These are phyloP conservation scores for Fomitiporia mediterranea DNA, from an alignment of 1,284 basidiomycete genomes.

Conservation along the genomic window DNA sequence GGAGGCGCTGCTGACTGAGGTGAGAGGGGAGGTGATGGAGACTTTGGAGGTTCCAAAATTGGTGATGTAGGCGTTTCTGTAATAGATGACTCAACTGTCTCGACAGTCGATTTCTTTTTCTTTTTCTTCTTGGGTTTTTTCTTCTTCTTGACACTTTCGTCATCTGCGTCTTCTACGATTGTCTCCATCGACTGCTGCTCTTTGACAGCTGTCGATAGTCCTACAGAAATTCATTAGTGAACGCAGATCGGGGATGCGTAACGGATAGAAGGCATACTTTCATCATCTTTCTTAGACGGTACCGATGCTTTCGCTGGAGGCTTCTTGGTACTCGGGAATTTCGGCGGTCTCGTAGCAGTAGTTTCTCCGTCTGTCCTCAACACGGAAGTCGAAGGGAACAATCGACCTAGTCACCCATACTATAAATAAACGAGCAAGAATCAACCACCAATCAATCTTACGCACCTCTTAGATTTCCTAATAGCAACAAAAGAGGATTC, in stretches of 20 bases:
- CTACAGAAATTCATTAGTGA: not conserved
- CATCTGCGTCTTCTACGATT: slow-evolving; percentile 65
- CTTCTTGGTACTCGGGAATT: slow-evolving; percentile 25
- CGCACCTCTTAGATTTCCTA: slow-evolving; percentile 65
- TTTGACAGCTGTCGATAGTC: not conserved
- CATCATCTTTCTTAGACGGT: too few species aligned
- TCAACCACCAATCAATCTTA: slow-evolving; percentile 2
- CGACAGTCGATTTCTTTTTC: slow-evolving; percentile 42
- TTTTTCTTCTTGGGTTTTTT: slow-evolving; percentile 53
- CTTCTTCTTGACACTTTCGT: slow-evolving; percentile 45
- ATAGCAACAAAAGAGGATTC: slow-evolving; percentile 69
- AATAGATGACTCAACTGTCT: slow-evolving; percentile 15
- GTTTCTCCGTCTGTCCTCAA: slow-evolving; percentile 38
- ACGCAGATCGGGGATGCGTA: too few species aligned
- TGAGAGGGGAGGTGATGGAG: slow-evolving; percentile 10
- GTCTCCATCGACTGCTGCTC: slow-evolving; percentile 36
- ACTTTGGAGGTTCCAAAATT: slow-evolving; percentile 23
- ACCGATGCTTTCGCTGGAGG: slow-evolving; percentile 15
- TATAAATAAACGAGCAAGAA: too few species aligned
- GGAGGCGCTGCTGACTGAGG: slow-evolving; percentile 14
- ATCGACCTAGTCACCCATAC: slow-evolving; percentile 46
- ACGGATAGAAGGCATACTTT: too few species aligned
- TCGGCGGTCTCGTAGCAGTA: slow-evolving; percentile 24
- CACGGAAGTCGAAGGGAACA: slow-evolving; percentile 61
- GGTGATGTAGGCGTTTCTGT: slow-evolving; percentile 16